Evolutionary conservation across 2,329 filamentous ascomycete genomes (phyloP), one percentile per base, ranked within the genome.

Genomic region (Sporothrix curviconia): DNA sequence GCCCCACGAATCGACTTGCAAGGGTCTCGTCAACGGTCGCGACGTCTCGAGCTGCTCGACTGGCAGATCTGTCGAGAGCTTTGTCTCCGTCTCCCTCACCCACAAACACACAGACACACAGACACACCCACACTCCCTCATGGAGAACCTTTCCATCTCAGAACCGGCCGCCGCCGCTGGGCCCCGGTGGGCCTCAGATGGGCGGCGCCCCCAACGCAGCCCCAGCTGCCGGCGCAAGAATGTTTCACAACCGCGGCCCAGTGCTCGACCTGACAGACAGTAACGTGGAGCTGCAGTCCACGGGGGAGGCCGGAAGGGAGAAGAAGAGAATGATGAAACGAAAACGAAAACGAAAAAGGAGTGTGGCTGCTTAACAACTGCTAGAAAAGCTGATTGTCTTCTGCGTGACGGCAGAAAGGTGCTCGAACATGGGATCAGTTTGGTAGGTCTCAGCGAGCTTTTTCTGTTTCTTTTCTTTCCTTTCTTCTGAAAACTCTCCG

Each of bases 211-310:
- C 80, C 83, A 51, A 71, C 76, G 56, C 75, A 77, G 49, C 73
- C 78, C 62, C 87, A 90, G 72, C 77, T 92, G 39, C 89, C 89
- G 14, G 92, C 92, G 59, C 92, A 99, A n/a, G n/a, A 77, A 96
- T 97, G 87, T 99, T n/a, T 99, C 76, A 95, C 94, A 17, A 99
- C 94, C 32, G 94, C 94, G 32, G 92, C 94, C 56, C 94, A 97
- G 77, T 99, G 59, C 78, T 99, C 59, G 94, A 99, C 71, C 80
- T 99, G 67, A 97, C 94, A 66, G 94, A 99, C 76, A 99, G 92
- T 97, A 84, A 78, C 89, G 66, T n/a, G 7, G 14, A 22, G 7
- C 2, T 22, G 7, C 5, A 15, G 24, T 9, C 11, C 36, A 14
- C 7, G 7, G 15, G 12, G 12, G 14, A 4, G 28, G 22, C 22